Evolutionary conservation across 1,284 basidiomycete genomes (phyloP).

Genomic region (Apiotrichum gracile): DNA sequence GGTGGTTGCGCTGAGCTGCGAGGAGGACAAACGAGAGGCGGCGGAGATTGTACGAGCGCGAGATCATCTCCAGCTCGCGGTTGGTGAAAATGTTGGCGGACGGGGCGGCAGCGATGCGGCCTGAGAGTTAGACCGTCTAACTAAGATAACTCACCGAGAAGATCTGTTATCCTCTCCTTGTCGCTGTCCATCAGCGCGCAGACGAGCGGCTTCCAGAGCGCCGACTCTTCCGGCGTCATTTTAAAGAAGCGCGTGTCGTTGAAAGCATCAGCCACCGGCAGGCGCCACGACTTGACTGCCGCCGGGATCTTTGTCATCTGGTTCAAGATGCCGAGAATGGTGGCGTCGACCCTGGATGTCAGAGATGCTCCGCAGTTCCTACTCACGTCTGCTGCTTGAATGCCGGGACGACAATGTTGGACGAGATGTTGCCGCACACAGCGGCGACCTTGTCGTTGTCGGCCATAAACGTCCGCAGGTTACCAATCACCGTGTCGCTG

Average conservation of each 20-base stretch:
- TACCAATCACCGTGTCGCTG: conserved; percentile 63
- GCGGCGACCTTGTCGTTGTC: conserved; percentile 78
- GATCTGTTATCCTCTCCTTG: conserved; percentile 75
- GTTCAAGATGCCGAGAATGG: conserved; percentile 57
- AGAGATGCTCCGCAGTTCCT: background rate
- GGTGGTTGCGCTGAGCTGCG: conserved; percentile 81
- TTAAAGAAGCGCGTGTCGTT: conserved; percentile 85
- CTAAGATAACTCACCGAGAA: conserved; percentile 57
- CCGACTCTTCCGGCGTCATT: conserved; percentile 48
- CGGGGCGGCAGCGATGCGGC: conserved; percentile 73
- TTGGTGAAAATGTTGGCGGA: conserved; percentile 97
- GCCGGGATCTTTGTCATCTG: conserved; percentile 74
- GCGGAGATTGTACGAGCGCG: conserved; percentile 81
- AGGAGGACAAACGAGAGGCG: conserved; percentile 80
- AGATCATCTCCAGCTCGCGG: conserved; percentile 83
- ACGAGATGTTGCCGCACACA: conserved; percentile 74
- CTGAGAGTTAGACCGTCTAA: conserved; percentile 45
- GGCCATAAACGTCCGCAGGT: conserved; percentile 69
- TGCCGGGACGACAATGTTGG: conserved; percentile 77
- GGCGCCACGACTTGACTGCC: conserved; percentile 78
- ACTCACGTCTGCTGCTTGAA: conserved; percentile 46
- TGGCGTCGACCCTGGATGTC: conserved; percentile 41
- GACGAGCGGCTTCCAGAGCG: conserved; percentile 71
- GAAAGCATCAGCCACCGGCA: conserved; percentile 71
- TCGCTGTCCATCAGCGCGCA: conserved; percentile 77